Base-by-base conservation (phyloP, 2,329 filamentous ascomycete genomes). In the Dactylellina sp. region DNA sequence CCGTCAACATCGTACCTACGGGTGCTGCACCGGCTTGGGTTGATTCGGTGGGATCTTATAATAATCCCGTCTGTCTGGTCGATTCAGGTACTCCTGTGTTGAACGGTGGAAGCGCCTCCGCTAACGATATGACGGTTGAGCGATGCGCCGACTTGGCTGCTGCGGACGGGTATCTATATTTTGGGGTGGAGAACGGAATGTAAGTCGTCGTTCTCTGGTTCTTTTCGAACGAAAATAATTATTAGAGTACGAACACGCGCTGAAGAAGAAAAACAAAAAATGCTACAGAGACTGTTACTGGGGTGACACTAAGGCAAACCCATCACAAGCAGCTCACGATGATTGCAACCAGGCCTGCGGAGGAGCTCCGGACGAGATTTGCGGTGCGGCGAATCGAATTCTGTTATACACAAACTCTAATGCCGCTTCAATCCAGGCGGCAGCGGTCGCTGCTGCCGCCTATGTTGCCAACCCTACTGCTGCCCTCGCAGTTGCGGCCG, bases 211-310 rank as follows among this genome's bases (percentile, higher is more conserved):
- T n/a, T n/a, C n/a, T n/a, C n/a, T n/a, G n/a, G n/a, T n/a, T n/a
- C n/a, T n/a, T n/a, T n/a, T n/a, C n/a, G n/a, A n/a, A n/a, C n/a
- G n/a, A 42, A n/a, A 18, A 42, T 12, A 18, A n/a, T 7, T 5
- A 7, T 12, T 35, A n/a, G 6, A 7, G 18, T 5, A 11, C 6
- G 6, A 7, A 47, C 7, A 20, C 44, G n/a, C n/a, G n/a, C 16
- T 24, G 5, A 5, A 14, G 24, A 7, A 4, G 16, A 11, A 5
- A 11, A 47, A 47, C 32, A 24, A 52, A 3, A 24, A 35, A 22
- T 57, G 12, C 60, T 80, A 80, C 9, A 76, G 77, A 0, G 79
- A 82, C 68, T 83, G 82, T 77, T 82, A 80, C 78, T 83, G 82
- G 65, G 80, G 80, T 16, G 77, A 81, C 57, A 25, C 20, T 12